Conservation (phyloP, 129 eudicot genomes). For the Chrysanthemum seticuspe region DNA sequence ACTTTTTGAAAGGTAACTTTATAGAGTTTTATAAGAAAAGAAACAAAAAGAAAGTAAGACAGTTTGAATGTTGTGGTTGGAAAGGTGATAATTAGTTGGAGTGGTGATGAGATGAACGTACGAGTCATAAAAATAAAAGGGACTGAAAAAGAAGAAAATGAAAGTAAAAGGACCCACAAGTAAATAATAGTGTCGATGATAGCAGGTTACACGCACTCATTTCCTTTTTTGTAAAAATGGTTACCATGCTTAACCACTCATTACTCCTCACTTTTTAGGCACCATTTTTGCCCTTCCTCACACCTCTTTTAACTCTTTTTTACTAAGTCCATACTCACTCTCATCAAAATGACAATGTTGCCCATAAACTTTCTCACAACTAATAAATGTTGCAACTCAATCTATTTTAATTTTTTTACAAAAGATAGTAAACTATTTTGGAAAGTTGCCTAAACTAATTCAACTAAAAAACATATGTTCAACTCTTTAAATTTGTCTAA, state of each 20-base stretch:
- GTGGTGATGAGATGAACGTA: conserved; percentile 21
- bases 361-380: not conserved
- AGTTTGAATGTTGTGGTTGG: conserved; percentile 30
- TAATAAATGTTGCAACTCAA: not conserved
- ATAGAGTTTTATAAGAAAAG: not conserved
- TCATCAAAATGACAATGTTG: not conserved
- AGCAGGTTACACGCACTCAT: conserved; percentile 35
- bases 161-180: conserved; percentile 33
- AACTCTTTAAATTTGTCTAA: too few species aligned
- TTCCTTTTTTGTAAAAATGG: conserved; percentile 20
- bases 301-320: conserved; percentile 25
- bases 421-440: too few species aligned
- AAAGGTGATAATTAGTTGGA: conserved; percentile 35
- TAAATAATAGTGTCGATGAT: conserved; percentile 28
- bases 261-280: conserved; percentile 22
- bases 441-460: too few species aligned
- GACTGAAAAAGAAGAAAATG: conserved; percentile 22
- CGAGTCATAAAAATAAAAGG: conserved; percentile 18
- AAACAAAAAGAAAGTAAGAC: not conserved
- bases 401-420: too few species aligned
- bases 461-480: too few species aligned
- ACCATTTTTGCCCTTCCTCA: conserved; percentile 28
- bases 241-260: conserved; percentile 28
- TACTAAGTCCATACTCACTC: conserved; percentile 23
- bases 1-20: conserved; percentile 6